Percentiles rank a stretch among this genome's conserved stretches.
phyloP scores from a whole-genome alignment of 208 protist genomes.

The Leptomonas pyrrhocoris region DNA sequence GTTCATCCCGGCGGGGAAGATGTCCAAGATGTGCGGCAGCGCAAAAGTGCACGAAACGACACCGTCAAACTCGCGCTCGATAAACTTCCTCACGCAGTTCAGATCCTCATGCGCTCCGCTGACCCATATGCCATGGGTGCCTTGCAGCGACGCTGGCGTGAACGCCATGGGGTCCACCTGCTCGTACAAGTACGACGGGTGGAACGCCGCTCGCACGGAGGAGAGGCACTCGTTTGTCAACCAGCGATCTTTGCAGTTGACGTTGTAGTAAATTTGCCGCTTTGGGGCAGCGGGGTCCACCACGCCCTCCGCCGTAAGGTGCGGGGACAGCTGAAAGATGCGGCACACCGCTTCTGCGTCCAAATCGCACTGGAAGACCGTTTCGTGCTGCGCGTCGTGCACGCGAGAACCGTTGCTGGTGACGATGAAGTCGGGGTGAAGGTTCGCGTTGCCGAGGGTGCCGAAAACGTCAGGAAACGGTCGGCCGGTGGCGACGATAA shows the following conservation, averaged over 20 bases:
- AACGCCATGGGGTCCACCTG: constrained; percentile 46
- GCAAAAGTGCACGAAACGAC: constrained; percentile 39
- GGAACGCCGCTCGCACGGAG: constrained; percentile 41
- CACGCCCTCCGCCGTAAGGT: constrained; percentile 14
- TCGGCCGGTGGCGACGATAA: constrained; percentile 74
- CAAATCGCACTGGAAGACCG: constrained; percentile 48
- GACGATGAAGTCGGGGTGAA: constrained; percentile 68
- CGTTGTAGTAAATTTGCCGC: constrained; percentile 43
- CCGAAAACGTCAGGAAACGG: constrained; percentile 67
- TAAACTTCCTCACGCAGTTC: constrained; percentile 34
- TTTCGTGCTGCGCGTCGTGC: constrained; percentile 39
- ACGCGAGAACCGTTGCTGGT: constrained; percentile 79
- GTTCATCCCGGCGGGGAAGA: constrained; percentile 34
- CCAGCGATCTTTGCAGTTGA: constrained; percentile 60
- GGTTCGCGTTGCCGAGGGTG: constrained; percentile 39
- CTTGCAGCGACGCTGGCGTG: constrained; percentile 33
- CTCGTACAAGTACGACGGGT: constrained; percentile 43
- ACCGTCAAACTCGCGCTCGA: constrained; percentile 25
- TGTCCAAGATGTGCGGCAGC: constrained; percentile 49
- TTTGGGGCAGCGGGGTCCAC: constrained; percentile 4
- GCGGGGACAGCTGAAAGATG: constrained; percentile 45
- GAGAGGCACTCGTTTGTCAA: constrained; percentile 44
- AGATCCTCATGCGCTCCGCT: constrained; percentile 38
- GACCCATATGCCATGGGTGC: constrained; percentile 54
- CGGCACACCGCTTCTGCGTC: constrained; percentile 41